Evolutionary conservation across 352 stramenopile genomes (phyloP).

Genomic region (Pythium sp.): DNA sequence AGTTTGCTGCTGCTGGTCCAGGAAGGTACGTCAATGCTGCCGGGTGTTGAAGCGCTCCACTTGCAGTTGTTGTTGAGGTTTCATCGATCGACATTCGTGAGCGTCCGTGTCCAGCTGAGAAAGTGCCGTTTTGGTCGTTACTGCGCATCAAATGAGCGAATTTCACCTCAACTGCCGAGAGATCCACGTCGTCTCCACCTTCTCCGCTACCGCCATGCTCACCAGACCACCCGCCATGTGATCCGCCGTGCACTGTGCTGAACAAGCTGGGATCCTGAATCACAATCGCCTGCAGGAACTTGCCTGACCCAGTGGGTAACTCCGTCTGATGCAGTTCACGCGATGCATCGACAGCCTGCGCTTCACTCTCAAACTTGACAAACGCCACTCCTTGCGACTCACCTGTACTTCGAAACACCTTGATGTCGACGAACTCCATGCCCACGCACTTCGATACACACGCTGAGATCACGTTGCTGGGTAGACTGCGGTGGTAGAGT

Average conservation of each 20-base stretch:
- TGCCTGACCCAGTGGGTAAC: constrained; percentile 40
- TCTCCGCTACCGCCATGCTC: constrained; percentile 18
- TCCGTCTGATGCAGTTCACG: constrained; percentile 60
- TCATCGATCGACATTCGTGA: background rate
- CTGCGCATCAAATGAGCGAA: constrained; percentile 83
- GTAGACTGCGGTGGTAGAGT: constrained; percentile 59
- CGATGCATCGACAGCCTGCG: constrained; percentile 39
- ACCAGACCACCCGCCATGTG: constrained; percentile 8
- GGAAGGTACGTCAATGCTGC: background rate
- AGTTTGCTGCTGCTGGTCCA: background rate
- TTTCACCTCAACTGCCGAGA: constrained; percentile 66
- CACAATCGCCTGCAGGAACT: constrained; percentile 65
- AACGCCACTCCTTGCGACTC: constrained; percentile 72
- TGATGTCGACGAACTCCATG: constrained; percentile 86
- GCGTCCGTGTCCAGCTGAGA: background rate
- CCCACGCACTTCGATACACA: constrained; percentile 51
- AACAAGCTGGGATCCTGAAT: constrained; percentile 68
- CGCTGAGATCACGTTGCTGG: constrained; percentile 62
- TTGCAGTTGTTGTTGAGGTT: background rate
- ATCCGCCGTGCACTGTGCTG: constrained; percentile 45
- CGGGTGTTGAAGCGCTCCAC: background rate
- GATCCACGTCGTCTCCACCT: constrained; percentile 58
- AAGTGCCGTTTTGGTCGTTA: constrained; percentile 30
- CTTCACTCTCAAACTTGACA: constrained; percentile 67
- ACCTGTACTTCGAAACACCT: constrained; percentile 57